phyloP scores from a whole-genome alignment of 768 basidiomycete species.

The Rhodosporidiobolus odoratus region DNA sequence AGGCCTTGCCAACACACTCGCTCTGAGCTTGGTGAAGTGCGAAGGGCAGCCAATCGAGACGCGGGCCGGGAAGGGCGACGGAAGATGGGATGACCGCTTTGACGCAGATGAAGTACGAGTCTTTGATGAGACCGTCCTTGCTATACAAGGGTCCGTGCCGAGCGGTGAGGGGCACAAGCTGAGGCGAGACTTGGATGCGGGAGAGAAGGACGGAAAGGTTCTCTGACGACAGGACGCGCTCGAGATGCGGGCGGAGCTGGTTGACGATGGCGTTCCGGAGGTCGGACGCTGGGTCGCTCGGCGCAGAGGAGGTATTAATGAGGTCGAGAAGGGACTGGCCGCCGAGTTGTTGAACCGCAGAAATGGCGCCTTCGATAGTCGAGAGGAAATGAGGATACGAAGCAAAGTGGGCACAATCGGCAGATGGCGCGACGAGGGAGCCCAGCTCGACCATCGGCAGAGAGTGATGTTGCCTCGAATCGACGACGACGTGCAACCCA shows the following conservation, averaged over 20 bases:
- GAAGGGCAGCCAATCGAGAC: constrained; percentile 29
- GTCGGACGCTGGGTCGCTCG: background rate
- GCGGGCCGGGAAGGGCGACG: constrained; percentile 18
- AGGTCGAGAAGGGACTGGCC: constrained; percentile 24
- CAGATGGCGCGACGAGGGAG: constrained; percentile 6
- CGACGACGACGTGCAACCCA: constrained; percentile 34
- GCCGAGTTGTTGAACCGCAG: background rate
- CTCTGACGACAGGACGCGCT: background rate
- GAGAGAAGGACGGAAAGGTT: constrained; percentile 9
- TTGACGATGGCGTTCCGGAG: constrained; percentile 9
- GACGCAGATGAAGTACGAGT: constrained; percentile 32
- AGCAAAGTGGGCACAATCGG: background rate
- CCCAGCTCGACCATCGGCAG: constrained; percentile 33
- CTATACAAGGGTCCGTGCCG: constrained; percentile 16
- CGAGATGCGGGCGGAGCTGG: constrained; percentile 18
- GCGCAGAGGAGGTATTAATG: background rate
- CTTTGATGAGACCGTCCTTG: constrained; percentile 18
- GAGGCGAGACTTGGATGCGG: constrained; percentile 20
- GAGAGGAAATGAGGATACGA: background rate
- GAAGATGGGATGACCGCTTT: constrained; percentile 32
- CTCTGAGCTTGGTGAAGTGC: constrained; percentile 27
- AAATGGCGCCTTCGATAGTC: constrained; percentile 9
- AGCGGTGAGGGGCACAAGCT: constrained; percentile 28
- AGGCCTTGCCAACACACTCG: constrained; percentile 21
- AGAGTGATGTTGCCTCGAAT: constrained; percentile 33